Conservation (phyloP, 768 basidiomycete genomes). For the Ramaria rubella region DNA sequence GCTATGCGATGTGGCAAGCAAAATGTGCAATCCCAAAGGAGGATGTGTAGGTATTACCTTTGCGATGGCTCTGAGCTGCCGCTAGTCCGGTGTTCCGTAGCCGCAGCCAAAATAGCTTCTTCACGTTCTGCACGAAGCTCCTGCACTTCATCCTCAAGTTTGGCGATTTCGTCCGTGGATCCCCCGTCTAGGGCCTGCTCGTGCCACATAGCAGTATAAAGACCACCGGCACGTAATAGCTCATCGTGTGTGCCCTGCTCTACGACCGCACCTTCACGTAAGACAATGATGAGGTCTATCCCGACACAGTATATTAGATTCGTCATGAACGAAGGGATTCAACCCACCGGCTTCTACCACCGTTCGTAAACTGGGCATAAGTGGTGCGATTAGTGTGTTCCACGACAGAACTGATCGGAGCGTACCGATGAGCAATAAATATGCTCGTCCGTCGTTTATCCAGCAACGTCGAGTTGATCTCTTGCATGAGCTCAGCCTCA, state of each 20-base stretch:
- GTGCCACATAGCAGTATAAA: conserved; percentile 80
- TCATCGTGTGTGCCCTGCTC: conserved; percentile 94
- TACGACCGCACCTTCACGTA: conserved; percentile 82
- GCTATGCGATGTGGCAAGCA: neutral
- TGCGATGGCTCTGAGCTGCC: neutral
- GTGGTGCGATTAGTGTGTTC: neutral
- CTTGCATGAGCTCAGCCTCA: conserved; percentile 90
- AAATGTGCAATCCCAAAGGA: neutral
- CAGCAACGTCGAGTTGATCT: conserved; percentile 74
- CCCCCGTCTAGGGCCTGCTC: conserved; percentile 45
- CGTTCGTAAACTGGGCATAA: conserved; percentile 52
- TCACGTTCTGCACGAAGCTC: neutral
- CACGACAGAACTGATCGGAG: neutral
- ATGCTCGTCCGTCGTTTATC: conserved; percentile 84
- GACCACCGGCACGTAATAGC: conserved; percentile 59
- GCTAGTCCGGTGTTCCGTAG: neutral
- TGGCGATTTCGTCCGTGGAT: conserved; percentile 4
- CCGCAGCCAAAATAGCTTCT: neutral
- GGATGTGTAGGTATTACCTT: neutral
- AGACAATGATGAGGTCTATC: conserved; percentile 85
- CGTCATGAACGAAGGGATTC: neutral
- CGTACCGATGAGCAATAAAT: conserved; percentile 84
- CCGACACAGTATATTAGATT: conserved; percentile 8
- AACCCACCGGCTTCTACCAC: conserved; percentile 79
- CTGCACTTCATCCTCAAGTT: conserved; percentile 2